Conservation (phyloP, 2,329 filamentous ascomycete genomes). For the Exophiala bonariae region DNA sequence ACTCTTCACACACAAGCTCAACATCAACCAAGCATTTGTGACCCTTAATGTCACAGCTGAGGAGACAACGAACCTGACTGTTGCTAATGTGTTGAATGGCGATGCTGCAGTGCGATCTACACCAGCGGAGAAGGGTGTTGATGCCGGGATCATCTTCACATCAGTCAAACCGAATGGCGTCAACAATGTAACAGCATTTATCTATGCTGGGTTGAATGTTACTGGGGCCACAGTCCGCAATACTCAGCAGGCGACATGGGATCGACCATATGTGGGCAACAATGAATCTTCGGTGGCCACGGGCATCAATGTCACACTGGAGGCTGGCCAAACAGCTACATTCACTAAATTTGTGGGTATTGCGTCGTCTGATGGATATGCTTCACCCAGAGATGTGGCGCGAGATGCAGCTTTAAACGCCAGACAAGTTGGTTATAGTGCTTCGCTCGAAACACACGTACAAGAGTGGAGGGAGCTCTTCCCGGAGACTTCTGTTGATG, state of each 20-base stretch:
- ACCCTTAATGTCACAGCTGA: constrained; percentile 60
- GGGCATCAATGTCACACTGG: constrained; percentile 54
- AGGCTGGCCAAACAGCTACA: constrained; percentile 53
- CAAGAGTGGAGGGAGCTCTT: constrained; percentile 64
- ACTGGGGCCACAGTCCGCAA: constrained; percentile 44
- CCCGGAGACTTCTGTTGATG: constrained; percentile 62
- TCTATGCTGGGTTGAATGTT: constrained; percentile 47
- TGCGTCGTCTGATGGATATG: constrained; percentile 68
- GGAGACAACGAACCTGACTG: constrained; percentile 53
- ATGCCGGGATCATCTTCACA: constrained; percentile 61
- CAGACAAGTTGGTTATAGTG: constrained; percentile 54
- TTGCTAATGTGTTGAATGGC: constrained; percentile 69
- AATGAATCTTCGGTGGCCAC: constrained; percentile 68
- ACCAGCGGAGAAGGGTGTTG: constrained; percentile 57
- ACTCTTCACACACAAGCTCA: constrained; percentile 65
- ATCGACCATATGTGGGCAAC: constrained; percentile 50
- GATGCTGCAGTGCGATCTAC: constrained; percentile 66
- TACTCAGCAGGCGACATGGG: constrained; percentile 38
- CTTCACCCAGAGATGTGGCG: constrained; percentile 56
- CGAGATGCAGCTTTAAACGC: constrained; percentile 54
- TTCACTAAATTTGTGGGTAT: constrained; percentile 68
- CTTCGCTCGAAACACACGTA: constrained; percentile 56
- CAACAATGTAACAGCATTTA: constrained; percentile 62
- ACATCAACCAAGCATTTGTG: constrained; percentile 62
- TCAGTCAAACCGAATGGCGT: constrained; percentile 65